Conservation (phyloP, 2,329 filamentous ascomycete genomes). For the Penicillium polonicum region DNA sequence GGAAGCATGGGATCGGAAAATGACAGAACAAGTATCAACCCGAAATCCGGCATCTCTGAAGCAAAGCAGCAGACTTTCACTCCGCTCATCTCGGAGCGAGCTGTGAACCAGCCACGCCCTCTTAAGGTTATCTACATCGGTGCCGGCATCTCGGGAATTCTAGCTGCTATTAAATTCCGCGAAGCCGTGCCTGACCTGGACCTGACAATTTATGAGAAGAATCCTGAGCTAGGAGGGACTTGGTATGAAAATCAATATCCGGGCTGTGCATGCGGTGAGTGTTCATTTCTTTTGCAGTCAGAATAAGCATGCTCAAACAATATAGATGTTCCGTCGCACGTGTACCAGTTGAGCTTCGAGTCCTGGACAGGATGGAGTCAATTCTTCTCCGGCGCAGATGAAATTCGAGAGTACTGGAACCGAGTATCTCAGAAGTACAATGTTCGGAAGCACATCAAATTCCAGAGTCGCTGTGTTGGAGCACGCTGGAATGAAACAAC, state of each 20-base stretch:
- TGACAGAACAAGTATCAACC: too few species aligned
- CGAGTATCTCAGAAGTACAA: conserved; percentile 17
- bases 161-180: background rate
- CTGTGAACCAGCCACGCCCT: background rate
- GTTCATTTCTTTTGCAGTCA: background rate
- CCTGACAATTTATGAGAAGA: background rate
- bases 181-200: background rate
- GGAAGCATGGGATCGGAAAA: too few species aligned
- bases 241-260: background rate
- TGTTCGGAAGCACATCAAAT: background rate
- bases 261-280: background rate
- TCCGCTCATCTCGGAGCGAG: background rate
- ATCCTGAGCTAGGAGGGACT: background rate
- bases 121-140: background rate
- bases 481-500: background rate
- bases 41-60: too few species aligned
- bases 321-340: conserved; percentile 5
- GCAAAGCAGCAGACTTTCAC: background rate
- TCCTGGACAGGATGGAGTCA: background rate
- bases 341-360: background rate
- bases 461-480: background rate
- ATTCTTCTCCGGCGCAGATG: conserved; percentile 1
- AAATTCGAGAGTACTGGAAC: conserved; percentile 25
- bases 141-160: background rate
- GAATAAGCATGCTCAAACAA: background rate